Conservation (phyloP, 768 basidiomycete genomes). For the Pleurotus djamor region DNA sequence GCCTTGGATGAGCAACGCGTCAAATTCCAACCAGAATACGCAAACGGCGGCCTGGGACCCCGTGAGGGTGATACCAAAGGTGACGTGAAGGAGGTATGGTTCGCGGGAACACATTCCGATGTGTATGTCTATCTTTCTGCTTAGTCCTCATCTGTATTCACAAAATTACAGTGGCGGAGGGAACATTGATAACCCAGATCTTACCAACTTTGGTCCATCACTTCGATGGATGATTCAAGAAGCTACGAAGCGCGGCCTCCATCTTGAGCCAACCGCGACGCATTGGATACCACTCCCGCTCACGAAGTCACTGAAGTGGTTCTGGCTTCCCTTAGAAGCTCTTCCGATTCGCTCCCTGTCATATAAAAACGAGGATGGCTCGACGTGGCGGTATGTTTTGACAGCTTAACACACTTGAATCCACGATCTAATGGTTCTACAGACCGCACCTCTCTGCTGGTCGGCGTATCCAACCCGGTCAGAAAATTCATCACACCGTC, state of each 20-base stretch:
- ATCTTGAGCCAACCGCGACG: background rate
- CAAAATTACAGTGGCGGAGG: constrained; percentile 1
- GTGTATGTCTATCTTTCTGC: constrained; percentile 16
- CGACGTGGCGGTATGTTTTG: no score
- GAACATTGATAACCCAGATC: background rate
- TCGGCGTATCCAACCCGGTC: no score
- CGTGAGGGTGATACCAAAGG: background rate
- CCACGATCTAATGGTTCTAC: no score
- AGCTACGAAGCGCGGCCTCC: constrained; percentile 11
- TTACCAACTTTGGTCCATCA: background rate
- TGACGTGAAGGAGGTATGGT: constrained; percentile 28
- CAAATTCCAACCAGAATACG: constrained; percentile 24
- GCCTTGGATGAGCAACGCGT: constrained; percentile 46
- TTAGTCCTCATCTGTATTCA: no score
- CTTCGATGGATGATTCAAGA: constrained; percentile 14
- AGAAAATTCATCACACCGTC: no score
- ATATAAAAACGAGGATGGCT: no score
- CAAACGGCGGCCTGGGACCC: constrained; percentile 26
- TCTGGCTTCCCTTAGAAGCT: no score
- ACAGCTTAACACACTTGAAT: no score
- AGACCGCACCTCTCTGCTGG: no score
- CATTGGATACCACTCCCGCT: no score
- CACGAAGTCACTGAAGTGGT: no score
- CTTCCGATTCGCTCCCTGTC: no score
- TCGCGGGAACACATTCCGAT: constrained; percentile 25